A percentile compares a stretch with the other conserved stretches of the same genome.
Evolutionary conservation across 208 protist genomes (phyloP).

Genomic region (Trypanosoma avium): DNA sequence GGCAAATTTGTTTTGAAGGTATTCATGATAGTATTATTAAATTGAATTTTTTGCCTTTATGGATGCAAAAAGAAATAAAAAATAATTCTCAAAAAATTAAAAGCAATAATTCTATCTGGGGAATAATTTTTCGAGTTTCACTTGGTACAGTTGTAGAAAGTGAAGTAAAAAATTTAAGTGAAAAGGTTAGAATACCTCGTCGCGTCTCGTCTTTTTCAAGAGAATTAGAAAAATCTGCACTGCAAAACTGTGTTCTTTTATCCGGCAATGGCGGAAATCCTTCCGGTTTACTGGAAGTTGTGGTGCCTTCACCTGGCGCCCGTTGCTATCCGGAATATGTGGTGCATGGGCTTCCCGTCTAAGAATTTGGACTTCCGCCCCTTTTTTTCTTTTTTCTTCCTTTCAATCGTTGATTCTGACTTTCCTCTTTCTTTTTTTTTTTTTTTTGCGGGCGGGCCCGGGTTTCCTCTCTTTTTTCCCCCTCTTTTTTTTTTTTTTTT

Average conservation of each 20-base stretch:
- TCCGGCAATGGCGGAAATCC: neutral
- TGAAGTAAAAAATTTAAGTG: constrained; percentile 15
- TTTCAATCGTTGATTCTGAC: no score
- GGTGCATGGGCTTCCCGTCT: constrained; percentile 9
- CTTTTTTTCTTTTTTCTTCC: no score
- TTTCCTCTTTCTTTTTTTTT: no score
- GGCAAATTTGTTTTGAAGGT: constrained; percentile 51
- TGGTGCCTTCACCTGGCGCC: constrained; percentile 29
- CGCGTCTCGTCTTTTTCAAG: neutral
- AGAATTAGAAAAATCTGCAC: neutral
- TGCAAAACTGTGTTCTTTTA: constrained; percentile 3
- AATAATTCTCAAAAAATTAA: neutral
- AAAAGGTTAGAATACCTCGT: constrained; percentile 21
- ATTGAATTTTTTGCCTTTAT: constrained; percentile 15
- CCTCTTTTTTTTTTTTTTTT: neutral
- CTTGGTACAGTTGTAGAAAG: constrained; percentile 53
- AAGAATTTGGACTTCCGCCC: no score
- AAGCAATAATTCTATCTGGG: constrained; percentile 20
- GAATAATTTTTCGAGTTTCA: constrained; percentile 50
- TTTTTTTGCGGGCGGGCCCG: no score
- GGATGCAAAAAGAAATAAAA: constrained; percentile 7
- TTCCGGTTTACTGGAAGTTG: neutral
- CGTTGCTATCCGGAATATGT: constrained; percentile 67
- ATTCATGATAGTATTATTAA: neutral
- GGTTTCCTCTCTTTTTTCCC: no score